Evolutionary conservation across 2,329 filamentous ascomycete species (phyloP).

Genomic region (Trichophyton mentagrophytes): DNA sequence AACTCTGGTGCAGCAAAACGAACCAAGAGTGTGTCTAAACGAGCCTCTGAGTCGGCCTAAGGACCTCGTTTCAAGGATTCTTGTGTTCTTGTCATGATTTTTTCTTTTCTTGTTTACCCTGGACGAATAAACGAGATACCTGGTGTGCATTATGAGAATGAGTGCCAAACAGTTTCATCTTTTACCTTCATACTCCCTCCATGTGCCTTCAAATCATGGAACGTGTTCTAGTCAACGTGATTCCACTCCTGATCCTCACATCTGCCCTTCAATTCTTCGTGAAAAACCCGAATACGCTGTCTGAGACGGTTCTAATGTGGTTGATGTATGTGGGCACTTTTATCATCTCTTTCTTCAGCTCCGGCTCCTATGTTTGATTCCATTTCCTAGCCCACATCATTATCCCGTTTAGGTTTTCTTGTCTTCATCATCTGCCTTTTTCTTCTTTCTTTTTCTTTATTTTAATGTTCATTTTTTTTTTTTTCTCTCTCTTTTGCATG

Average conservation of each 20-base stretch:
- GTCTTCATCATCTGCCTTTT: background rate
- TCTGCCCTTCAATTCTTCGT: background rate
- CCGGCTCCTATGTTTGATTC: background rate
- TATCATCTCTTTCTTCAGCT: background rate
- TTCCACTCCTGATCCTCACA: background rate
- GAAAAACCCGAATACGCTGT: background rate
- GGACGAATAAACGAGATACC: background rate
- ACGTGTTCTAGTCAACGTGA: background rate
- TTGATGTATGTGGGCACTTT: background rate
- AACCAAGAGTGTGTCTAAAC: slow-evolving; percentile 13
- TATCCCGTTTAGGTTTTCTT: slow-evolving; percentile 2
- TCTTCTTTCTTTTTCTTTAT: background rate
- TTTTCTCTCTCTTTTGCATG: background rate
- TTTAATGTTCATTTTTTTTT: slow-evolving; percentile 1
- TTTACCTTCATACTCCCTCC: background rate
- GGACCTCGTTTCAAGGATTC: background rate
- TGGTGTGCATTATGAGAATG: slow-evolving; percentile 1
- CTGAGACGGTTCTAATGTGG: slow-evolving; percentile 1
- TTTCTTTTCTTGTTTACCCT: background rate
- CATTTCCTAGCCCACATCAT: background rate
- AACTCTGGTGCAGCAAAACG: slow-evolving; percentile 10
- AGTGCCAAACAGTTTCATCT: background rate
- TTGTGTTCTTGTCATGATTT: background rate
- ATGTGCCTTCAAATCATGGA: background rate
- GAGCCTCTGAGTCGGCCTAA: slow-evolving; percentile 1